These are phyloP conservation scores for Nowakowskiella sp. DNA, from an alignment of 192 early-diverging fungal species.

Conservation along the genomic window DNA sequence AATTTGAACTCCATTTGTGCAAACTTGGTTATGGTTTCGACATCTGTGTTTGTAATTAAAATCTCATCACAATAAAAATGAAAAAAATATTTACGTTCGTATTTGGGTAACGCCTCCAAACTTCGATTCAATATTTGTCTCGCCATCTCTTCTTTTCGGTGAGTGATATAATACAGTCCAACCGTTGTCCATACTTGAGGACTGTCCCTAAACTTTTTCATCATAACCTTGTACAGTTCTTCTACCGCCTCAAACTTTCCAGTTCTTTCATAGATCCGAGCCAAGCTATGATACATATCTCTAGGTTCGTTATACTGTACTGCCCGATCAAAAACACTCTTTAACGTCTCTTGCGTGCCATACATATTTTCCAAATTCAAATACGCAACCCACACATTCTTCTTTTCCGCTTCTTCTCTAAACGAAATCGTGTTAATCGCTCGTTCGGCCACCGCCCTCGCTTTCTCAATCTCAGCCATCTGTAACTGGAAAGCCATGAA, in stretches of 20 bases:
- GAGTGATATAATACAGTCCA: slow-evolving; percentile 73
- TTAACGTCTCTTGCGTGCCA: slow-evolving; percentile 72
- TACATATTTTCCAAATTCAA: slow-evolving; percentile 95
- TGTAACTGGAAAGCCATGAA: slow-evolving; percentile 99
- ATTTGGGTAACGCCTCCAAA: slow-evolving; percentile 80
- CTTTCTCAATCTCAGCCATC: slow-evolving; percentile 85
- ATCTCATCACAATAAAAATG: background rate
- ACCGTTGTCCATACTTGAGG: slow-evolving; percentile 87
- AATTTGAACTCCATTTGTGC: slow-evolving; percentile 96
- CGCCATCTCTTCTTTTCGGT: slow-evolving; percentile 63
- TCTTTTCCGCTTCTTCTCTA: slow-evolving; percentile 89
- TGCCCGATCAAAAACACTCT: slow-evolving; percentile 79
- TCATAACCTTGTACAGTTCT: slow-evolving; percentile 61
- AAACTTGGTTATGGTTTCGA: slow-evolving; percentile 91
- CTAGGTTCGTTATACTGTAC: slow-evolving; percentile 81
- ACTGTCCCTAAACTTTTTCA: slow-evolving; percentile 78
- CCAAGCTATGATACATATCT: slow-evolving; percentile 78
- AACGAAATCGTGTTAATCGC: slow-evolving; percentile 87
- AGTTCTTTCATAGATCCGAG: slow-evolving; percentile 82
- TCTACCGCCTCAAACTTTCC: slow-evolving; percentile 71
- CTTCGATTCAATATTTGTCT: slow-evolving; percentile 72
- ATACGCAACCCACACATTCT: slow-evolving; percentile 96
- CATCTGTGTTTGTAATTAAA: slow-evolving; percentile 33
- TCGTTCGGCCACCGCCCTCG: slow-evolving; percentile 86
- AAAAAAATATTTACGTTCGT: slow-evolving; percentile 62